Base-by-base conservation (phyloP, 345 rosid genomes). In the Erodium maritimum region DNA sequence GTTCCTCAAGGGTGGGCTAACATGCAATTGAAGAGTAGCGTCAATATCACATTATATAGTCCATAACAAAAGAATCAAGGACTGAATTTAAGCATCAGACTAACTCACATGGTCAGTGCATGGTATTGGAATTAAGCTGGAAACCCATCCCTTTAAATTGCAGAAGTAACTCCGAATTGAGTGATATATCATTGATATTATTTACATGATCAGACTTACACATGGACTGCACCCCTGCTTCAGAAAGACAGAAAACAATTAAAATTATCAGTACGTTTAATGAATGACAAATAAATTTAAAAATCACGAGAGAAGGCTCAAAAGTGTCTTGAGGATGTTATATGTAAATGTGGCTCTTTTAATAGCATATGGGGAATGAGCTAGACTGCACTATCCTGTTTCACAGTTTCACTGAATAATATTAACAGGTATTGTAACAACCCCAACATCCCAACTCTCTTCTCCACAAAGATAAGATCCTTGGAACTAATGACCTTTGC, bases 101-200 rank as follows among this genome's bases (percentile, higher is more conserved):
- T 52, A 48, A 45, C 77, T 70, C 23, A 72, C 72, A 68, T 19
- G 62, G 54, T 54, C 62, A 6, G 53, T 55, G 58, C 52, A 71
- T 53, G 45, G 17, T 54, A 68, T 34, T 52, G 59, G 62, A 61
- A 71, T 61, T 72, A 66, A 65, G 56, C 66, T 25, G 55, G 51
- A 54, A 57, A 57, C 46, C 70, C 65, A 55, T 56, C 60, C 54
- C 21, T 42, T 56, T 59, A 65, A 55, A 62, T 65, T 58, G 34
- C 54, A 56, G 25, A 57, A 71, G 61, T 58, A 50, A 52, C 60
- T 59, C 74, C 64, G n/a, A 69, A 65, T 63, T 53, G 69, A 71
- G 69, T 54, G 46, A 24, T 29, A 57, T 52, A 57, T 56, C 10
- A 57, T 19, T 1, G 63, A 67, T 61, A 68, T 21, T 46, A 65